A percentile compares a stretch with the other conserved stretches of the same genome.
These are phyloP conservation scores for Aspergillus candidus DNA, from an alignment of 2,329 filamentous ascomycete genomes.

Conservation along the genomic window DNA sequence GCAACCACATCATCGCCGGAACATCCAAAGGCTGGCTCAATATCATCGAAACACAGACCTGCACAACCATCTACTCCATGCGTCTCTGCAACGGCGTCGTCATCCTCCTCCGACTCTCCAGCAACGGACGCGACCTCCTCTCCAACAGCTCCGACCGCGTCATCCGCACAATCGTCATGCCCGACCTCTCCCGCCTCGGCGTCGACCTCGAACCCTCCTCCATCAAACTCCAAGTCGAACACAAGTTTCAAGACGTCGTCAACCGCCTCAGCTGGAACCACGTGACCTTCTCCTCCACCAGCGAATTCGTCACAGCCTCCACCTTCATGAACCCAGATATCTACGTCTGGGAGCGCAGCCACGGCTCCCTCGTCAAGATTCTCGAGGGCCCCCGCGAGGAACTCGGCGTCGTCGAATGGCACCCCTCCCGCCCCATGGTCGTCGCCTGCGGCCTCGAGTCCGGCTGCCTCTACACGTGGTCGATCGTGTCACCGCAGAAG, in stretches of 20 bases:
- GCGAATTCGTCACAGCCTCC: conserved; percentile 92
- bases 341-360: conserved; percentile 93
- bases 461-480: conserved; percentile 92
- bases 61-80: conserved; percentile 80
- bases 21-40: conserved; percentile 97
- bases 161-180: conserved; percentile 85
- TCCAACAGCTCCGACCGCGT: conserved; percentile 93
- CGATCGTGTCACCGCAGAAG: conserved; percentile 86
- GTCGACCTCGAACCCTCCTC: conserved; percentile 70
- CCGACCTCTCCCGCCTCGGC: conserved; percentile 57
- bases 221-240: conserved; percentile 84
- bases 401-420: conserved; percentile 95
- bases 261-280: conserved; percentile 96
- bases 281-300: conserved; percentile 87
- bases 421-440: conserved; percentile 78
- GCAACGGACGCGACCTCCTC: conserved; percentile 78
- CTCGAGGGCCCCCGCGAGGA: conserved; percentile 95
- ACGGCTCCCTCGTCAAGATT: conserved; percentile 92
- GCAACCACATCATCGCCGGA: conserved; percentile 83
- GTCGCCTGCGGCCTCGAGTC: conserved; percentile 90
- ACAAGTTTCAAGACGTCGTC: conserved; percentile 97
- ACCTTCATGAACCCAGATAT: conserved; percentile 99
- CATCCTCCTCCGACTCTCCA: conserved; percentile 76
- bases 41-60: conserved; percentile 77
- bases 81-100: conserved; percentile 83